A percentile compares a stretch with the other conserved stretches of the same genome.
Conservation (phyloP, 2,329 filamentous ascomycete species). For the Verticillium alfalfae region DNA sequence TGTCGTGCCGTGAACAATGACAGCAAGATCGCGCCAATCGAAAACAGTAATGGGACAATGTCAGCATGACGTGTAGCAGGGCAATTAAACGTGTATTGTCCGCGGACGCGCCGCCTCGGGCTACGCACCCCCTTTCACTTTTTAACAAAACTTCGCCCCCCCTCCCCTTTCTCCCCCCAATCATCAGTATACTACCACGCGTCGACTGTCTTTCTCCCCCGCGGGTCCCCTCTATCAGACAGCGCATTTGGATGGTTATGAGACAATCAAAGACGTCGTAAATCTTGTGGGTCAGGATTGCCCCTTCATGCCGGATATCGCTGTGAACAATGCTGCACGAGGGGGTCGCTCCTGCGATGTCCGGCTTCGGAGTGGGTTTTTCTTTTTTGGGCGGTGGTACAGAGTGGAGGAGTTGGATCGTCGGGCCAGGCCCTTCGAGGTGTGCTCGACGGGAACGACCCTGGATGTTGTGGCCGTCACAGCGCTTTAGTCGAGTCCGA, state of each 20-base stretch:
- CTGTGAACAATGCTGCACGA: neutral
- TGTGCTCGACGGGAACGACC: neutral
- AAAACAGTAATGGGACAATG: too few species aligned
- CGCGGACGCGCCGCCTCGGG: neutral
- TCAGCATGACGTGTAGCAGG: neutral
- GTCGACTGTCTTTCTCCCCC: too few species aligned
- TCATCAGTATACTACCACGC: neutral
- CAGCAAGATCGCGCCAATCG: too few species aligned
- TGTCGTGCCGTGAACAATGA: too few species aligned
- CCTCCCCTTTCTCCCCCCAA: neutral
- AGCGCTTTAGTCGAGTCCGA: conserved; percentile 45
- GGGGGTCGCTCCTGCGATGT: neutral
- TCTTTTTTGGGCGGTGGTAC: neutral
- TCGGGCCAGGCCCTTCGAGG: neutral
- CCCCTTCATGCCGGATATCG: neutral
- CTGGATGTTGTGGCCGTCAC: neutral
- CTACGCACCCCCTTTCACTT: neutral
- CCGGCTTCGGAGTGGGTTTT: neutral
- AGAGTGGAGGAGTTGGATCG: conserved; percentile 1
- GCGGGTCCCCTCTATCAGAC: neutral
- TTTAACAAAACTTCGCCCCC: neutral
- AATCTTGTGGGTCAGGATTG: neutral
- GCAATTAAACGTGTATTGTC: neutral
- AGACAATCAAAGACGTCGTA: neutral
- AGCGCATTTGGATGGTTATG: neutral